These are phyloP conservation scores for Eragrostis tef DNA, from an alignment of 202 grass and related monocot species.

Conservation along the genomic window DNA sequence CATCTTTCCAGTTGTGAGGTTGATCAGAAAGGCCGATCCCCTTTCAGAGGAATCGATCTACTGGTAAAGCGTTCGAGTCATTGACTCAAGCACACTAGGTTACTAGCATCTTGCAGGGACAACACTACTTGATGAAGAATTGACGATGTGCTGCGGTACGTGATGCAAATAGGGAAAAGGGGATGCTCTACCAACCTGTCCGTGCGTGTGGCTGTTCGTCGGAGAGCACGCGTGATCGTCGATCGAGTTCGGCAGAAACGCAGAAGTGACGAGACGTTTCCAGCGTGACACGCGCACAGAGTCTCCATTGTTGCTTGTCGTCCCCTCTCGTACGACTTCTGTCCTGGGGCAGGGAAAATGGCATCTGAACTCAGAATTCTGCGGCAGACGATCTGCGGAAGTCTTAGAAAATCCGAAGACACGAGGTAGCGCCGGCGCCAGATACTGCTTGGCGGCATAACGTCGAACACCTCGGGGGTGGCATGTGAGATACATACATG, in stretches of 20 bases:
- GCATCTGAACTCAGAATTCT: neutral
- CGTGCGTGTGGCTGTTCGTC: neutral
- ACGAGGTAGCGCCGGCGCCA: neutral
- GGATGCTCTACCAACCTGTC: conserved; percentile 31
- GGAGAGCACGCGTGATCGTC: neutral
- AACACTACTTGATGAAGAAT: neutral
- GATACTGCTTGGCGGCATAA: neutral
- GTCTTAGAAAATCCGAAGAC: neutral
- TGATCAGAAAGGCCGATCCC: conserved; percentile 29
- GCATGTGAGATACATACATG: neutral
- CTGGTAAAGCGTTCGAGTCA: conserved; percentile 8
- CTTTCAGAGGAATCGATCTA: conserved; percentile 38
- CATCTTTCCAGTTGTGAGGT: conserved; percentile 23
- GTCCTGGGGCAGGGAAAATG: neutral
- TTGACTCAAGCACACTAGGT: conserved; percentile 38
- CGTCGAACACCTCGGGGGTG: conserved; percentile 26
- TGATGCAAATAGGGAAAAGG: neutral
- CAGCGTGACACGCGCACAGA: no score
- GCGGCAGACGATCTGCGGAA: neutral
- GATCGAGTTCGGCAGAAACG: conserved; percentile 24
- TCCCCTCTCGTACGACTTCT: neutral
- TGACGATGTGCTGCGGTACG: conserved; percentile 25
- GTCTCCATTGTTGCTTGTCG: neutral
- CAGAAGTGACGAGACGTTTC: neutral
- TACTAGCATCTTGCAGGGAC: conserved; percentile 7